Evolutionary conservation across 2,329 filamentous ascomycete genomes (phyloP).

Genomic region (Blastomyces emzantsi): DNA sequence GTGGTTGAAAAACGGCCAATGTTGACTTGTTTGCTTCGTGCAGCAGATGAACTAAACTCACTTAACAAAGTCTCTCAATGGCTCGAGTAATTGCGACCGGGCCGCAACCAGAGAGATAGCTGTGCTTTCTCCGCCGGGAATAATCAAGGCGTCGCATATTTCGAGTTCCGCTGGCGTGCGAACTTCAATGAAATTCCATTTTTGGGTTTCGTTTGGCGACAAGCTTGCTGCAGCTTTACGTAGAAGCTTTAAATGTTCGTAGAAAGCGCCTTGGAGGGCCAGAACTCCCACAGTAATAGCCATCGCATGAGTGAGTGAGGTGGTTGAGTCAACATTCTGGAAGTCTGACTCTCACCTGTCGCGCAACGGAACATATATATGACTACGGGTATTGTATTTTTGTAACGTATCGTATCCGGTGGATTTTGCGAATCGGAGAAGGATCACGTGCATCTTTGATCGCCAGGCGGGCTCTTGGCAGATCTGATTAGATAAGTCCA

Average conservation of each 20-base stretch:
- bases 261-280: conserved; percentile 85
- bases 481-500: background rate
- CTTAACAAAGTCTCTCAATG: conserved; percentile 85
- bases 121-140: conserved; percentile 93
- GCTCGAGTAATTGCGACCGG: conserved; percentile 71
- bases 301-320: conserved; percentile 1
- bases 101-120: conserved; percentile 82
- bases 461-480: background rate
- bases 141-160: conserved; percentile 70
- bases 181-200: conserved; percentile 65
- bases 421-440: background rate
- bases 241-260: conserved; percentile 74
- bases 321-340: background rate
- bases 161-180: conserved; percentile 63
- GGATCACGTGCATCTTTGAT: background rate
- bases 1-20: background rate
- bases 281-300: conserved; percentile 47
- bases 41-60: conserved; percentile 32
- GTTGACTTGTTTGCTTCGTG: background rate
- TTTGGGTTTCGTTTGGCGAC: conserved; percentile 17
- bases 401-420: background rate
- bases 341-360: background rate
- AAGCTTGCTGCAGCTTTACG: conserved; percentile 55
- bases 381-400: background rate
- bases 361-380: background rate